phyloP scores from a whole-genome alignment of 768 basidiomycete genomes.

The Psilocybe tampanensis region DNA sequence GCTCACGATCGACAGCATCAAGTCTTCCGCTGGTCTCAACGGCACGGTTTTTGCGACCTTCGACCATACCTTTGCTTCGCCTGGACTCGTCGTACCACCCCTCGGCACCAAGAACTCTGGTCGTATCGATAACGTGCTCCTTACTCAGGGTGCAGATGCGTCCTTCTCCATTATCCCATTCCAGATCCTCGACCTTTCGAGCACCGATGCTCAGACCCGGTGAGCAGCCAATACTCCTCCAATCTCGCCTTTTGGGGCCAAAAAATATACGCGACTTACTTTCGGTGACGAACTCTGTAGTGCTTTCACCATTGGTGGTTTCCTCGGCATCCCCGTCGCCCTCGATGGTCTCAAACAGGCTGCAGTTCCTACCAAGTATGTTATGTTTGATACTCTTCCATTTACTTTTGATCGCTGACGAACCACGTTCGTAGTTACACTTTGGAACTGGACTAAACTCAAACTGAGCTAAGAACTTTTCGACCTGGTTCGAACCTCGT shows the following conservation, averaged over 20 bases:
- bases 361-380: constrained; percentile 38
- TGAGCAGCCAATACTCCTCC: constrained; percentile 20
- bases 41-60: constrained; percentile 60
- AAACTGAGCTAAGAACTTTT: too few species aligned
- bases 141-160: constrained; percentile 51
- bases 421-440: constrained; percentile 9
- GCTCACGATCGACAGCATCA: constrained; percentile 45
- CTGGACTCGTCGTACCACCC: constrained; percentile 54
- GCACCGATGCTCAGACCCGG: constrained; percentile 40
- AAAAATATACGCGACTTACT: too few species aligned
- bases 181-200: constrained; percentile 52
- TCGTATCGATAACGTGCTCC: constrained; percentile 52
- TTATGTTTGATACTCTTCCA: neutral
- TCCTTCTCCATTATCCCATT: constrained; percentile 59
- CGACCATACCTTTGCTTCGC: constrained; percentile 54
- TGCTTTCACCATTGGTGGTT: constrained; percentile 32
- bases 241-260: too few species aligned
- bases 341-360: constrained; percentile 37
- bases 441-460: constrained; percentile 12
- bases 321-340: constrained; percentile 35
- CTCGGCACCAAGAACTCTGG: constrained; percentile 60
- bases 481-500: too few species aligned
- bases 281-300: constrained; percentile 18
- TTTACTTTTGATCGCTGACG: neutral
- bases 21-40: constrained; percentile 49